phyloP scores from a whole-genome alignment of 768 basidiomycete genomes.

The Termitomyces sp. region DNA sequence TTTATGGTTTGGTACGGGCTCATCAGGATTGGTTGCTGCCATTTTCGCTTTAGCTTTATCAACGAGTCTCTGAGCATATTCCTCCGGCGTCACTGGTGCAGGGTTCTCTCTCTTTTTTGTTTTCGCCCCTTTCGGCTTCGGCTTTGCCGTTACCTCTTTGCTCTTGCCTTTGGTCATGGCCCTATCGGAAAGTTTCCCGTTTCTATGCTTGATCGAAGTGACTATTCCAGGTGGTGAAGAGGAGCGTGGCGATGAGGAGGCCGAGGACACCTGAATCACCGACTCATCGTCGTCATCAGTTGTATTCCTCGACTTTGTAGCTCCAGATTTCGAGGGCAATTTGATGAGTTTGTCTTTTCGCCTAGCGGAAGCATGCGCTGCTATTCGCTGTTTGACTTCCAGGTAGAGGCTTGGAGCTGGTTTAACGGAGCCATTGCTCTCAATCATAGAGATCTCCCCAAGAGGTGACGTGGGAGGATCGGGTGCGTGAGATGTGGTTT shows the following conservation, averaged over 20 bases:
- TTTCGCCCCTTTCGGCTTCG: conserved; percentile 19
- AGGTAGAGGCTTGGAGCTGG: conserved; percentile 27
- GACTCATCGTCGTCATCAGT: conserved; percentile 22
- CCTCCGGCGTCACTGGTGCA: conserved; percentile 40
- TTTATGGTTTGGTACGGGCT: conserved; percentile 11
- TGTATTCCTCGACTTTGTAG: conserved; percentile 7
- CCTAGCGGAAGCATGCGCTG: conserved; percentile 25
- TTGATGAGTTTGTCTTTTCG: conserved; percentile 27
- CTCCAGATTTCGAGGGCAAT: conserved; percentile 11
- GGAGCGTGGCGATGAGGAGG: conserved; percentile 29
- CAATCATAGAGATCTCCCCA: conserved; percentile 20
- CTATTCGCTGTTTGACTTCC: conserved; percentile 31
- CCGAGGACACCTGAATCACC: conserved; percentile 26
- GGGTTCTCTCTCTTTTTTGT: conserved; percentile 37
- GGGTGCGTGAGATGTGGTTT: neutral
- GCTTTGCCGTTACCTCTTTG: conserved; percentile 14
- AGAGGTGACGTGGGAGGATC: conserved; percentile 29
- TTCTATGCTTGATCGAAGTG: conserved; percentile 3
- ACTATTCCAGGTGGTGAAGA: conserved; percentile 19
- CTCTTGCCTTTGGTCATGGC: neutral
- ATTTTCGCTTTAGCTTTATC: conserved; percentile 36
- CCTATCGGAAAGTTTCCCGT: conserved; percentile 1
- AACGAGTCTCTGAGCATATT: conserved; percentile 50
- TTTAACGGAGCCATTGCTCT: conserved; percentile 9
- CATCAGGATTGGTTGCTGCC: conserved; percentile 14